Evolutionary conservation across 2,329 filamentous ascomycete species (phyloP), one percentile per base, ranked within the genome.

Genomic region (Pseudogymnoascus sp.): DNA sequence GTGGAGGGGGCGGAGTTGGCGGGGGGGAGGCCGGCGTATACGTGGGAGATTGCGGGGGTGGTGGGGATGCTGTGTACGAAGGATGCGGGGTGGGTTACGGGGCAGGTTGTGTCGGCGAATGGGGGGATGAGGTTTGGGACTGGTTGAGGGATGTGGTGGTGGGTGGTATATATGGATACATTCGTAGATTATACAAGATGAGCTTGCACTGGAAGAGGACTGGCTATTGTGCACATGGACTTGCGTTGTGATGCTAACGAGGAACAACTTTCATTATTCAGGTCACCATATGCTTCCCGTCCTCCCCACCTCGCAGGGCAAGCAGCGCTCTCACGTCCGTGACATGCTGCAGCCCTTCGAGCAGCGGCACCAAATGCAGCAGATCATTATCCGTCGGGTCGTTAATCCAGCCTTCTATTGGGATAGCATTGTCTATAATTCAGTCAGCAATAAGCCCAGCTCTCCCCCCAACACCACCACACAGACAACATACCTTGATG

Each of bases 321-420:
- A 99, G 81, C 67, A 98, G 81, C 59, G 95, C 93, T 71, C 95
- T 85, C 65, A 99, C 93, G 77, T 99, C 95, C 61, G 93, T 96
- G 68, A 95, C 93, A 77, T 98, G 96, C 78, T 98, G 95, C 72
- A 99, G 78, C 16, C 91, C 95, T 78, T 99, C 95, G 50, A 99
- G 82, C 71, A 98, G 81, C 33, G 95, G 95, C 64, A 99, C 87
- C 65, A 99, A 82, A 76, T 98, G 91, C 75, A 98, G 83, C 68
- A 99, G 81, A 73, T 97, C 93, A 74, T 93, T 95, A 77, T 99
- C 95, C 26, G 95, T 98, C 22, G 95, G 95, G 78, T 99, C 95
- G 75, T 89, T 96, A 78, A 99, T 98, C 95, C 95, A 99, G 72
- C 95, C 95, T 79, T 98, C 93, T 73, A 99, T 98, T 2, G 95